Evolutionary conservation across 176 grass and related monocot species (phyloP).

Genomic region (Oryza glumipatula): DNA sequence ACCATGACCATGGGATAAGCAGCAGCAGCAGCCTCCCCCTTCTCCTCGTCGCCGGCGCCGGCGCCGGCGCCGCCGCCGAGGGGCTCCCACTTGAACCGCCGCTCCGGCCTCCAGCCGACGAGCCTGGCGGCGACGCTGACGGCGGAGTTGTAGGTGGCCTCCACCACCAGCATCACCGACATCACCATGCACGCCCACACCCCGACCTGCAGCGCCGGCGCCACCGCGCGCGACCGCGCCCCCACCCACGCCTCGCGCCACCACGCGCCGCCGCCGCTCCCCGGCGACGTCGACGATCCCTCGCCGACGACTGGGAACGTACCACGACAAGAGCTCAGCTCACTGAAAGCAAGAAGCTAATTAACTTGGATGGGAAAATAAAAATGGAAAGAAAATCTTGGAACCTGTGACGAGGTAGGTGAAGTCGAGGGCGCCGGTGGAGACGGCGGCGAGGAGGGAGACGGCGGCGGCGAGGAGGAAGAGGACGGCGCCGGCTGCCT

Average conservation of each 20-base stretch:
- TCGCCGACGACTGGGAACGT: background rate
- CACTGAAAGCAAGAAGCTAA: background rate
- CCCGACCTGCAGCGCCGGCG: slow-evolving; percentile 63
- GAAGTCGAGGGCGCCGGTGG: slow-evolving; percentile 48
- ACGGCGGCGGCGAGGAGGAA: background rate
- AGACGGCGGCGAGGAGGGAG: slow-evolving; percentile 19
- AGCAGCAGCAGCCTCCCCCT: slow-evolving; percentile 19
- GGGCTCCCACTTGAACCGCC: slow-evolving; percentile 74
- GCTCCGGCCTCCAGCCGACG: slow-evolving; percentile 66
- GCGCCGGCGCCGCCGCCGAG: slow-evolving; percentile 25
- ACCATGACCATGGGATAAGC: slow-evolving; percentile 73
- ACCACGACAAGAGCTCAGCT: background rate
- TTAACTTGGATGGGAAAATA: too few relatives aligned
- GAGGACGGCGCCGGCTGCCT: background rate
- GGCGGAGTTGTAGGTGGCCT: slow-evolving; percentile 67
- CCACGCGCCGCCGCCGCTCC: background rate
- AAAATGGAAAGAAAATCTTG: background rate
- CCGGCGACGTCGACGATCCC: background rate
- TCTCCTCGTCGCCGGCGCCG: slow-evolving; percentile 43
- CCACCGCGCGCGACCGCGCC: slow-evolving; percentile 61
- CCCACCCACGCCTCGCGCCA: slow-evolving; percentile 23
- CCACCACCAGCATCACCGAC: slow-evolving; percentile 85
- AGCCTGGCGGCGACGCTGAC: slow-evolving; percentile 76
- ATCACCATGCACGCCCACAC: slow-evolving; percentile 83
- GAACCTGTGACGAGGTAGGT: slow-evolving; percentile 49